Evolutionary conservation across 2,329 filamentous ascomycete genomes (phyloP).

Genomic region (Cadophora malorum): DNA sequence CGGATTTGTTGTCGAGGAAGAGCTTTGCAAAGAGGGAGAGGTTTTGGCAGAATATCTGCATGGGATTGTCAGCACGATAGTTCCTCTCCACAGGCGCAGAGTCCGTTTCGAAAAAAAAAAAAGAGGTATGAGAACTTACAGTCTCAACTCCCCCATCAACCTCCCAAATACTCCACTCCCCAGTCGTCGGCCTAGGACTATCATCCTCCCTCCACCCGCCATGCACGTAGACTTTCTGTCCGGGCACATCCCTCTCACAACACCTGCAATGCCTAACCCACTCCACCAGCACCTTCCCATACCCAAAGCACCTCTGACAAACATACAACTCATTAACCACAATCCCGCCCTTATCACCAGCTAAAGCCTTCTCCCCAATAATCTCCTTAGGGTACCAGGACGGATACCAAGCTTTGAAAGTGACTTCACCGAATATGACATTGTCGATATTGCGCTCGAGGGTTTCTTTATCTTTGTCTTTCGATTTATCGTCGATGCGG

Average conservation of each 20-base stretch:
- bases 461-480: slow-evolving; percentile 25
- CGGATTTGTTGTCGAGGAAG: slow-evolving; percentile 97
- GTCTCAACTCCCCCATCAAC: slow-evolving; percentile 88
- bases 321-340: slow-evolving; percentile 78
- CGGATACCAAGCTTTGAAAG: slow-evolving; percentile 91
- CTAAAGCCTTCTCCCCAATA: slow-evolving; percentile 54
- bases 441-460: slow-evolving; percentile 80
- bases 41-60: slow-evolving; percentile 95
- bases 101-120: no score
- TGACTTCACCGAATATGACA: slow-evolving; percentile 82
- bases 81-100: no score
- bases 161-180: slow-evolving; percentile 87
- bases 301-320: slow-evolving; percentile 94
- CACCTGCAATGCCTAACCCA: slow-evolving; percentile 64
- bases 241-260: slow-evolving; percentile 66
- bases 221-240: slow-evolving; percentile 75
- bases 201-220: slow-evolving; percentile 52
- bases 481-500: slow-evolving; percentile 7
- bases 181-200: slow-evolving; percentile 58
- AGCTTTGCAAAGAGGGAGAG: slow-evolving; percentile 95
- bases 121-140: slow-evolving; percentile 50
- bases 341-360: slow-evolving; percentile 34
- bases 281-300: slow-evolving; percentile 68
- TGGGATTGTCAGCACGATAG: no score
- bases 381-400: slow-evolving; percentile 85